Evolutionary conservation across 768 basidiomycete genomes (phyloP), one percentile per base, ranked within the genome.

Genomic region (Mycena polygramma): DNA sequence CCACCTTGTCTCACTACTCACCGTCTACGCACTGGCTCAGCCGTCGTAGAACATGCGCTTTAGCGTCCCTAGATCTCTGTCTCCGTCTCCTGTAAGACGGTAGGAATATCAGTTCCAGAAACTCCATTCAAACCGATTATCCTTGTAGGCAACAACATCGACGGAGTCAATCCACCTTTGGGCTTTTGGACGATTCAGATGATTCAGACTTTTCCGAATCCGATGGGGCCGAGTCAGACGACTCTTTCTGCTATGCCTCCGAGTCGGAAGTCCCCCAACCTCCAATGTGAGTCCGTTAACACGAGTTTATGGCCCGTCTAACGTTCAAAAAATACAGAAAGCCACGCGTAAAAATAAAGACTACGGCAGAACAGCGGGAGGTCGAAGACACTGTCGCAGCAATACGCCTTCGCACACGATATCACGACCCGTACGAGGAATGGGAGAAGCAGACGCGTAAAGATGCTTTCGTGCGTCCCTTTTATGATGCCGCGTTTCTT

Each of bases 371-470:
- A 67, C 80, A 78, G 72, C 82, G 81, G 52, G 75, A 83, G 26
- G 79, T 86, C 46, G 85, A 87, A 45, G 88, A 88, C 26, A 86
- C 87, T 2, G 76, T 88, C 26, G 84, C 87, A 17, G 82, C 87
- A 26, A 88, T 89, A 73, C 83, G 87, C 37, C 79, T 86, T 39
- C 83, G 86, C 39, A 83, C 85, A 22, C 83, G 84, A 59, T 83
- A 88, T 81, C 80, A 84, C 70, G 87, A 89, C 70, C 86, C 86
- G 66, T 89, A 88, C 69, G 87, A 88, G 77, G 86, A 88, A 74
- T 89, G 88, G 88, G 84, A 88, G 77, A 82, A 83, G 66, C 79
- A 84, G 69, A 85, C 85, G 66, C 81, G 86, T 54, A 83, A 82
- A 75, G 86, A 88, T 74, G 84, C 88, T 30, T 85, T 87, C 70